A percentile compares a stretch with the other conserved stretches of the same genome.
Conservation (phyloP, 345 rosid species). For the Populus euphratica region DNA sequence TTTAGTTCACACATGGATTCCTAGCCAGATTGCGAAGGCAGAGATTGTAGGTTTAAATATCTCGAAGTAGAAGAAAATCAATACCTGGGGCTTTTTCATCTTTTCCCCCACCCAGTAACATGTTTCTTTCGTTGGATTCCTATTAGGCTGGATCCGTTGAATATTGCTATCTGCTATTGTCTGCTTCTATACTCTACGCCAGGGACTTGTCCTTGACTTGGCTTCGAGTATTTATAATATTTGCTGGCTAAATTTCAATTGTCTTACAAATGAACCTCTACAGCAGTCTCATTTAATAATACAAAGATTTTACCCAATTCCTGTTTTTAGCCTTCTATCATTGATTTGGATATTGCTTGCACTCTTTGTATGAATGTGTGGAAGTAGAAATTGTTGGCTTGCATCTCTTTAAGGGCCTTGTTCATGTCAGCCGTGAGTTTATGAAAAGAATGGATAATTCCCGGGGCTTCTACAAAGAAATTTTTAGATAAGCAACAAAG, state of each 20-base stretch:
- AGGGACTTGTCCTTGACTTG: background rate
- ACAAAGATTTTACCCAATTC: background rate
- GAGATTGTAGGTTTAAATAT: background rate
- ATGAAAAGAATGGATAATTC: background rate
- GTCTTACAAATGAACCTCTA: background rate
- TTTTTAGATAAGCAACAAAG: background rate
- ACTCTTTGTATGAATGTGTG: background rate
- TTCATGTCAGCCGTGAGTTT: background rate
- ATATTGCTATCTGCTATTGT: too few species aligned
- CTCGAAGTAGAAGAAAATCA: background rate
- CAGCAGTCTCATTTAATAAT: background rate
- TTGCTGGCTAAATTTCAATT: background rate
- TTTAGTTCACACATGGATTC: background rate
- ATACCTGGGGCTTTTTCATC: background rate
- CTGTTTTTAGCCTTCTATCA: background rate
- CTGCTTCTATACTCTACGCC: background rate
- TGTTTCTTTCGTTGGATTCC: background rate
- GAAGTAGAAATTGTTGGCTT: background rate
- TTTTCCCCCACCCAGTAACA: background rate
- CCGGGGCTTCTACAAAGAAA: background rate
- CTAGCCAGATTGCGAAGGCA: background rate
- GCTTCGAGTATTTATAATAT: background rate
- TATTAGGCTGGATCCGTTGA: background rate
- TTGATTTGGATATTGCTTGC: background rate
- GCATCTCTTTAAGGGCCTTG: background rate